A percentile compares a stretch with the other conserved stretches of the same genome.
These are phyloP conservation scores for Pyrenula massariospora DNA, from an alignment of 495 filamentous ascomycete species.

Conservation along the genomic window DNA sequence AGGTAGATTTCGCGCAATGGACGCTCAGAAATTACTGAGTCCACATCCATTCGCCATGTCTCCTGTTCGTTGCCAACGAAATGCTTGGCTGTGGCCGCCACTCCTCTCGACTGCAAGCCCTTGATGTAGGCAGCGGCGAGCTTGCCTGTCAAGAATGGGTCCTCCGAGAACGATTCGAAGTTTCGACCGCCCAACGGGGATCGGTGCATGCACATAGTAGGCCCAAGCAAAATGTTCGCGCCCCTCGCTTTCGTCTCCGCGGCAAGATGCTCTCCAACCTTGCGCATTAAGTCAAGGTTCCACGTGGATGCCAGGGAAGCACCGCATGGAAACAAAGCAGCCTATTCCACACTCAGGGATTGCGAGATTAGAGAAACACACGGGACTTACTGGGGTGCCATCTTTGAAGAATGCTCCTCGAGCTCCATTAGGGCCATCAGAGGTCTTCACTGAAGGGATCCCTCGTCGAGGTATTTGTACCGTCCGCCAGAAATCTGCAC, in stretches of 20 bases:
- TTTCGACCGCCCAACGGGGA: slow-evolving; percentile 65
- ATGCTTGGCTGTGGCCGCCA: slow-evolving; percentile 67
- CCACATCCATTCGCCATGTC: slow-evolving; percentile 55
- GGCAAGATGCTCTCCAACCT: slow-evolving; percentile 51
- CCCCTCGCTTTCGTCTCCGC: slow-evolving; percentile 61
- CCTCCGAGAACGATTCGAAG: slow-evolving; percentile 73
- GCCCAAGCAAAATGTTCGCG: slow-evolving; percentile 58
- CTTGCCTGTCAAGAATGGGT: slow-evolving; percentile 58
- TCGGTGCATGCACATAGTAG: slow-evolving; percentile 70
- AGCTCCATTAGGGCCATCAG: slow-evolving; percentile 67
- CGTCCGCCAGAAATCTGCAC: slow-evolving; percentile 72
- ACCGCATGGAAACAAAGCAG: slow-evolving; percentile 58
- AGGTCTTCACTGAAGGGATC: slow-evolving; percentile 57
- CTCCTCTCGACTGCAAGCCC: slow-evolving; percentile 59
- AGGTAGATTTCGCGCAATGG: slow-evolving; percentile 70
- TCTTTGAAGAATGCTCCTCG: slow-evolving; percentile 67
- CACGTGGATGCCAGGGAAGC: slow-evolving; percentile 64
- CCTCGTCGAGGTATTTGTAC: slow-evolving; percentile 52
- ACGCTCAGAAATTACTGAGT: slow-evolving; percentile 54
- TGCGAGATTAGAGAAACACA: background rate
- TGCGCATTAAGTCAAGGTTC: slow-evolving; percentile 47
- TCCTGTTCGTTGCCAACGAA: slow-evolving; percentile 79
- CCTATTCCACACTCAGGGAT: slow-evolving; percentile 14
- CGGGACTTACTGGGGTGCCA: slow-evolving; percentile 23
- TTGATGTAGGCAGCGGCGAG: slow-evolving; percentile 54